Base-by-base conservation (phyloP, 805 yeast species). In the Komagataella phaffii region DNA sequence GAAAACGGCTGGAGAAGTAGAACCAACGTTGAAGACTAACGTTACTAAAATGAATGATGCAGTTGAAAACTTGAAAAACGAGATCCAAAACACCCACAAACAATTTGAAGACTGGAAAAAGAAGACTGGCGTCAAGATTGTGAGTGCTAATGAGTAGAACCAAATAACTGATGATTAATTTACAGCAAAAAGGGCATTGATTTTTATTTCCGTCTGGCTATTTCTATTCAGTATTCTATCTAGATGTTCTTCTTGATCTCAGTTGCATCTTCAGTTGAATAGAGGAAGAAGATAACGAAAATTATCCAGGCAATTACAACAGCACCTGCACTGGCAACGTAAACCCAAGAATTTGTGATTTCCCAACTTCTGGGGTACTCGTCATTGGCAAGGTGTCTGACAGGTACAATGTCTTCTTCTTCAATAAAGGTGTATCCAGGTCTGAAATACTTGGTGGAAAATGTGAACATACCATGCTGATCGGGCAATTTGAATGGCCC, bases 381-480 rank as follows among this genome's bases (percentile, higher is more conserved):
- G 64, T 93, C 95, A 65, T 90, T 91, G 54, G 98, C 97, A 61
- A 87, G 76, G 66, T 93, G 98, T 66, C 98, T 81, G 48, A 93
- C 82, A 2, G 98, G 81, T 51, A 88, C 88, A 17, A 85, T 81
- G 51, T 75, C 75, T 55, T 77, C 74, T 59, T 83, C 87, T 24
- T 72, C 72, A 51, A 91, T 64, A 65, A 73, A 89, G 21, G 86
- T 73, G 59, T 75, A 73, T 5, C 98, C 98, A 12, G 78, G 72
- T 62, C 96, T 81, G 64, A 77, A 77, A 71, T 90, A 90, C 59
- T 85, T 84, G 48, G 85, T 74, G 55, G 75, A 75, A 64, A 87
- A 89, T 2, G 96, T 86, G 70, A 89, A 93, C 77, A 93, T 85
- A 53, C 99, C 99, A 67, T 93, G 96, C 61, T 89, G 96, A 66